Conservation (phyloP, 345 rosid genomes). For the Populus ilicifolia region DNA sequence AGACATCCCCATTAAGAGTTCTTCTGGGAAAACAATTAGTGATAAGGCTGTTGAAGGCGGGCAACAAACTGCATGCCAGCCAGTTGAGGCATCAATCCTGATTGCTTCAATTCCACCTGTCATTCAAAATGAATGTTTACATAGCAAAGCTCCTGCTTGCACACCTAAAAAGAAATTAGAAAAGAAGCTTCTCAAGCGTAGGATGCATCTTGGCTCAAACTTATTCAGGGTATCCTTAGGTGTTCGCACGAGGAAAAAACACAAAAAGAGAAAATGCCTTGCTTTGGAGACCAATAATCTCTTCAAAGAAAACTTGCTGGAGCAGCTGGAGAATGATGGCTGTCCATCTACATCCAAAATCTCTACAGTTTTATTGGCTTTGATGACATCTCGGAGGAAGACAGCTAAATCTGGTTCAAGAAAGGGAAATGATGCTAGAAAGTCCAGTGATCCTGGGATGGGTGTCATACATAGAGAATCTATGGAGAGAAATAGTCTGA, state of each 20-base stretch:
- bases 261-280: constrained; percentile 39
- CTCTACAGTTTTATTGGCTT: constrained; percentile 12
- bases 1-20: constrained; percentile 9
- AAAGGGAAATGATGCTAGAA: constrained; percentile 22
- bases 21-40: constrained; percentile 11
- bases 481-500: constrained; percentile 37
- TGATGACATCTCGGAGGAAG: constrained; percentile 22
- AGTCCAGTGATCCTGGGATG: constrained; percentile 16
- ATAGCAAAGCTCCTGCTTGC: constrained; percentile 20
- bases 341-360: constrained; percentile 52
- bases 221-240: constrained; percentile 40
- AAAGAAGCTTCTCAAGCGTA: constrained; percentile 43
- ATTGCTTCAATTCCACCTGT: constrained; percentile 2
- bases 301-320: constrained; percentile 32
- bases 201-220: constrained; percentile 40
- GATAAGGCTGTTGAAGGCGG: constrained; percentile 27
- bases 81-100: constrained; percentile 8
- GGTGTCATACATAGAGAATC: constrained; percentile 31
- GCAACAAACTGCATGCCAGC: constrained; percentile 21
- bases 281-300: constrained; percentile 18
- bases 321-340: constrained; percentile 20
- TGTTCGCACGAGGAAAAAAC: constrained; percentile 45
- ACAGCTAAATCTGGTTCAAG: constrained; percentile 3
- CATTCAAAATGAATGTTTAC: constrained; percentile 18
- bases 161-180: constrained; percentile 30